Conservation (phyloP, 352 stramenopile species). For the Phytophthora sansomeana region DNA sequence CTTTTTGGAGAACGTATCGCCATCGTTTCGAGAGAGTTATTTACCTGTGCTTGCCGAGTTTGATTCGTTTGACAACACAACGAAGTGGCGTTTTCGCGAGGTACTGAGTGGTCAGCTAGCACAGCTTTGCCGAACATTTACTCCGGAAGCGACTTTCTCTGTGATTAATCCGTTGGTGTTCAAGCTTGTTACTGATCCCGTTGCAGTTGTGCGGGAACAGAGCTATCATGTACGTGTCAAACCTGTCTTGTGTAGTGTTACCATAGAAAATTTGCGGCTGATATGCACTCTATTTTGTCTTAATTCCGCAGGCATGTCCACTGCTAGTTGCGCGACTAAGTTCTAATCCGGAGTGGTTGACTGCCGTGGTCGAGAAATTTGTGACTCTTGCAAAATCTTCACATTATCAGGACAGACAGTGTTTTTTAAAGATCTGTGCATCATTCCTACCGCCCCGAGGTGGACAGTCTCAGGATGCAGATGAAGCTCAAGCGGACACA, state of each 20-base stretch:
- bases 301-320: constrained; percentile 59
- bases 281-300: constrained; percentile 11
- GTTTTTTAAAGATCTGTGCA: constrained; percentile 69
- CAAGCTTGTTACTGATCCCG: constrained; percentile 79
- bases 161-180: constrained; percentile 82
- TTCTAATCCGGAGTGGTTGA: constrained; percentile 57
- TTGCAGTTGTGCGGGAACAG: constrained; percentile 75
- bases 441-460: constrained; percentile 49
- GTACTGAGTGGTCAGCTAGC: constrained; percentile 79
- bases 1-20: constrained; percentile 81
- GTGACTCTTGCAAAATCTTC: constrained; percentile 57
- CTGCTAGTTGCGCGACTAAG: constrained; percentile 61
- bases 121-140: constrained; percentile 78
- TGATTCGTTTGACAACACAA: constrained; percentile 68
- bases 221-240: constrained; percentile 60
- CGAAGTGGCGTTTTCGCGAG: constrained; percentile 88
- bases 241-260: constrained; percentile 8
- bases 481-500: constrained; percentile 9
- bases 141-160: constrained; percentile 69
- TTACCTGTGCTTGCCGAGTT: constrained; percentile 80
- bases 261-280: neutral
- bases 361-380: constrained; percentile 57
- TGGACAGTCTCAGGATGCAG: constrained; percentile 5
- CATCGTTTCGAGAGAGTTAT: constrained; percentile 80
- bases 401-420: constrained; percentile 75